Conservation (phyloP, 129 eudicot genomes). For the Arctium minus region DNA sequence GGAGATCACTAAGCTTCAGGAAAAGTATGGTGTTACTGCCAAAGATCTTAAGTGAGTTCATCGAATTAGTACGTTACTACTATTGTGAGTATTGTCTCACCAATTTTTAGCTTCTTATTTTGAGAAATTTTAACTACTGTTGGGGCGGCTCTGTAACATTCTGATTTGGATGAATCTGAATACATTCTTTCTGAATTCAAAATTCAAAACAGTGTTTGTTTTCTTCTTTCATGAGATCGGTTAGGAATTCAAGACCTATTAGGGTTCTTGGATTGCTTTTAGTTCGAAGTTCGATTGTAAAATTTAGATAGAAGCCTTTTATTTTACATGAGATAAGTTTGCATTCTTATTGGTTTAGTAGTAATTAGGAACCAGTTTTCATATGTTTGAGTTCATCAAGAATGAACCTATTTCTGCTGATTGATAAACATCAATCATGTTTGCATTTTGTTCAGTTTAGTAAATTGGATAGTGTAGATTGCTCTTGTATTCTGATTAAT, state of each 20-base stretch:
- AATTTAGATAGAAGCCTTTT: neutral
- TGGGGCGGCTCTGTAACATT: neutral
- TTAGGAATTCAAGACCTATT: neutral
- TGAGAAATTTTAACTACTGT: too few relatives aligned
- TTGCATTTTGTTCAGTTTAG: too few relatives aligned
- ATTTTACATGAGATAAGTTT: neutral
- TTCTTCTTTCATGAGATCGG: neutral
- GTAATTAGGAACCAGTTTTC: too few relatives aligned
- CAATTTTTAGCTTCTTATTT: neutral
- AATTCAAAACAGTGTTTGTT: neutral
- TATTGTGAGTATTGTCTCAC: neutral
- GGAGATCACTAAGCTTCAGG: constrained; percentile 66
- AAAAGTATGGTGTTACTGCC: constrained; percentile 69
- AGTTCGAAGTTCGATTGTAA: neutral
- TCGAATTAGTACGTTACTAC: neutral
- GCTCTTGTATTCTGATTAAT: too few relatives aligned
- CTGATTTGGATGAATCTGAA: neutral
- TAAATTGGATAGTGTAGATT: too few relatives aligned
- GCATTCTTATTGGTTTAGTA: neutral
- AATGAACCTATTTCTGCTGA: neutral
- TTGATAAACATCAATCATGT: neutral
- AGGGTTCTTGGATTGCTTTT: neutral
- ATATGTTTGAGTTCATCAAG: too few relatives aligned
- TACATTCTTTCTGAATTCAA: neutral
- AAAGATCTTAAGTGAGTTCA: constrained; percentile 45